phyloP scores from a whole-genome alignment of 192 early-diverging fungal genomes.

The Rhizophagus sp. region DNA sequence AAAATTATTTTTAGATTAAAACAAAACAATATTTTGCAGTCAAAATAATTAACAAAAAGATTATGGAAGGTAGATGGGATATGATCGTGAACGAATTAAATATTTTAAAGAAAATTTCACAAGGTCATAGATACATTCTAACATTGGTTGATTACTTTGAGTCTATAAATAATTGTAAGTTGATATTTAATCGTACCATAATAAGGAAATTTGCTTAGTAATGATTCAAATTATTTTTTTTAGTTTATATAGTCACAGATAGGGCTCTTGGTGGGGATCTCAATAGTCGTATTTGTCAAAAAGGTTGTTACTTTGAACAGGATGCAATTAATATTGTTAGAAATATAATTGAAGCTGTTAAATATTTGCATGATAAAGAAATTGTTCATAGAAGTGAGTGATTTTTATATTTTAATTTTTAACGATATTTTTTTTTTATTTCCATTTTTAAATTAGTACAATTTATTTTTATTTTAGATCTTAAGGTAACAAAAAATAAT shows the following conservation, averaged over 20 bases:
- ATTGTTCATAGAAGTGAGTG: slow-evolving; percentile 80
- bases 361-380: slow-evolving; percentile 77
- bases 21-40: slow-evolving; percentile 72
- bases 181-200: not conserved
- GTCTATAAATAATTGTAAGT: slow-evolving; percentile 65
- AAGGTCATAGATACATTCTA: slow-evolving; percentile 70
- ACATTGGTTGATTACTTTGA: slow-evolving; percentile 80
- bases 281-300: slow-evolving; percentile 76
- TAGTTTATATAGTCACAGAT: slow-evolving; percentile 78
- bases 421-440: not conserved
- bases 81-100: slow-evolving; percentile 75
- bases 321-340: slow-evolving; percentile 80
- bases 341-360: slow-evolving; percentile 75
- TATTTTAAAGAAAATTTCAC: slow-evolving; percentile 66
- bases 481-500: slow-evolving; percentile 33
- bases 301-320: slow-evolving; percentile 69
- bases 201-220: too few relatives aligned
- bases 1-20: slow-evolving; percentile 48
- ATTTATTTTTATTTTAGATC: slow-evolving; percentile 30
- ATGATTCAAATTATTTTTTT: slow-evolving; percentile 6
- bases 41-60: slow-evolving; percentile 78
- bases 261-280: slow-evolving; percentile 88
- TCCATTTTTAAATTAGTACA: not conserved
- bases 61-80: slow-evolving; percentile 67
- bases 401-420: not conserved